Evolutionary conservation across 176 grass and related monocot genomes (phyloP).

Genomic region (Aegilops sharonensis): DNA sequence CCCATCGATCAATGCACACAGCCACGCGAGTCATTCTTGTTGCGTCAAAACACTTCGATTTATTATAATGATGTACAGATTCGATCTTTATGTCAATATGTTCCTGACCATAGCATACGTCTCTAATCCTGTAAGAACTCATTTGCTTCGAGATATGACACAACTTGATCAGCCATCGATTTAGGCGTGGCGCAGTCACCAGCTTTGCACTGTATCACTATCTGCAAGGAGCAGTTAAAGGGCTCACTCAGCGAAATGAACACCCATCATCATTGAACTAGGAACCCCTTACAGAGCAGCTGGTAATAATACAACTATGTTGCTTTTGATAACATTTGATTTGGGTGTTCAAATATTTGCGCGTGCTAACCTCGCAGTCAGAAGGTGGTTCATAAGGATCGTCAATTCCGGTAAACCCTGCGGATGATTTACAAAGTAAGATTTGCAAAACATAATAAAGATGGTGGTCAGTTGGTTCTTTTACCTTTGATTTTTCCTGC

Average conservation of each 20-base stretch:
- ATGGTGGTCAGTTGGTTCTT: neutral
- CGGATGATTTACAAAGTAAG: neutral
- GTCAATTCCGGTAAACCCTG: slow-evolving; percentile 91
- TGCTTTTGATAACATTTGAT: neutral
- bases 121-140: slow-evolving; percentile 53
- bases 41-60: neutral
- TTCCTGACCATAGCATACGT: neutral
- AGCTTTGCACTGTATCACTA: slow-evolving; percentile 70
- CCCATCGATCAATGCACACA: no score
- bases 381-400: slow-evolving; percentile 82
- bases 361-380: slow-evolving; percentile 65
- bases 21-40: neutral
- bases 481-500: slow-evolving; percentile 92
- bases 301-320: neutral
- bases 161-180: slow-evolving; percentile 72
- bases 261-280: neutral
- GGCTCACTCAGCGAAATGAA: neutral
- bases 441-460: neutral
- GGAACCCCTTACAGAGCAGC: neutral
- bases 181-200: slow-evolving; percentile 61
- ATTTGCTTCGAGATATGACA: slow-evolving; percentile 65
- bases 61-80: neutral
- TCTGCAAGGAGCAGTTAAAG: slow-evolving; percentile 38
- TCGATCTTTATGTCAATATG: neutral
- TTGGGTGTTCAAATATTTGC: neutral